Conservation (phyloP, 192 early-diverging fungal species). For the Phlyctochytrium planicorne region DNA sequence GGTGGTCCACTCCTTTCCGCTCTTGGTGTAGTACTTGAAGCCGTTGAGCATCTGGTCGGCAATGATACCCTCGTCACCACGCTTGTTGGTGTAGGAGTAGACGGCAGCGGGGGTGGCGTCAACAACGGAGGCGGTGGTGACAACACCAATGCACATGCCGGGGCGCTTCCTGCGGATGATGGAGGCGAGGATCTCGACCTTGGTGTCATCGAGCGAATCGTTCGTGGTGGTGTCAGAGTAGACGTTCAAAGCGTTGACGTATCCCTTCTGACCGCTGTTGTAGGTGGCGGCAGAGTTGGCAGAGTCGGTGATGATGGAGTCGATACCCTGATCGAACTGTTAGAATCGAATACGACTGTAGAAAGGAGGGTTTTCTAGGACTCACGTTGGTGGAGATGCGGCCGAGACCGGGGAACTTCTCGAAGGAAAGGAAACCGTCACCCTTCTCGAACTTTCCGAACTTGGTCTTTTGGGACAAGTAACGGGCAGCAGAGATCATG, state of each 20-base stretch:
- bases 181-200: conserved; percentile 60
- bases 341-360: no score
- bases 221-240: conserved; percentile 58
- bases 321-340: no score
- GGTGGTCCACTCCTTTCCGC: conserved; percentile 1
- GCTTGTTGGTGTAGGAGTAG: conserved; percentile 55
- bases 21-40: conserved; percentile 7
- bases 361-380: no score
- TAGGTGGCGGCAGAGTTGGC: conserved; percentile 70
- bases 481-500: conserved; percentile 64
- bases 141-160: conserved; percentile 64
- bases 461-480: conserved; percentile 52
- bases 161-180: conserved; percentile 58
- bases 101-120: conserved; percentile 70
- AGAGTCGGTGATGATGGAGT: conserved; percentile 66
- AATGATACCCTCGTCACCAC: conserved; percentile 54
- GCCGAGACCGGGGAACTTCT: conserved; percentile 35
- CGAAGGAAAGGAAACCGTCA: conserved; percentile 39
- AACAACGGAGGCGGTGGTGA: conserved; percentile 58
- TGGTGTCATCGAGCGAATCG: conserved; percentile 61
- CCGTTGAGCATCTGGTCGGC: conserved; percentile 60
- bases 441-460: conserved; percentile 59
- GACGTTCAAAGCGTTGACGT: conserved; percentile 56
- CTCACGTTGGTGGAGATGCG: conserved; percentile 63
- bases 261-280: conserved; percentile 56